Evolutionary conservation across 176 grass and related monocot genomes (phyloP).

Genomic region (Chrysopogon serrulatus): DNA sequence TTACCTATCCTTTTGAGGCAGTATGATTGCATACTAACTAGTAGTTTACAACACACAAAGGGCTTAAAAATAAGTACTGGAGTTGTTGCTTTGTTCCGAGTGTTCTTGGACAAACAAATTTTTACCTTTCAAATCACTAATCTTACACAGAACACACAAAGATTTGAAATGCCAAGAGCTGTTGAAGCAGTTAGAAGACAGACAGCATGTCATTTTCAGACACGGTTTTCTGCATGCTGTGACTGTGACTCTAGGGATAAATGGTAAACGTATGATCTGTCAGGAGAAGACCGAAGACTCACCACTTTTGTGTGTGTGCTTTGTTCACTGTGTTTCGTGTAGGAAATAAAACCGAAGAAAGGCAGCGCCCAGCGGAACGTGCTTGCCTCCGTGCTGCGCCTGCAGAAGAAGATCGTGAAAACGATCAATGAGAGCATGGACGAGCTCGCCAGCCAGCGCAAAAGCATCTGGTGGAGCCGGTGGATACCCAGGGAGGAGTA

Average conservation of each 20-base stretch:
- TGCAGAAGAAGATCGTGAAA: slow-evolving; percentile 74
- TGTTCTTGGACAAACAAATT: not conserved
- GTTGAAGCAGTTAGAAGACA: not conserved
- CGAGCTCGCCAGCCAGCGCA: slow-evolving; percentile 54
- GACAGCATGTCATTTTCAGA: not conserved
- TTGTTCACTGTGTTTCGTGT: not conserved
- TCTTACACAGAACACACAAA: not conserved
- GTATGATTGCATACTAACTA: not conserved
- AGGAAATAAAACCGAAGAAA: slow-evolving; percentile 91
- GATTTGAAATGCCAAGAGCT: not conserved
- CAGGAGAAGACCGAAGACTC: not conserved
- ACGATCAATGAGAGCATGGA: slow-evolving; percentile 88
- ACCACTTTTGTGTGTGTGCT: not conserved
- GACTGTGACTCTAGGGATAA: not conserved
- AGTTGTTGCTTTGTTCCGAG: not conserved
- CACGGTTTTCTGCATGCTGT: not conserved
- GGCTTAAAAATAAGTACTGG: not conserved
- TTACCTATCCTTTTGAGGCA: not conserved
- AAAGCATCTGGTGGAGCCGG: slow-evolving; percentile 97
- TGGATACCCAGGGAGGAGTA: slow-evolving; percentile 95
- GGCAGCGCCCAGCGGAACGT: slow-evolving; percentile 53
- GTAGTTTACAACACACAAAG: not conserved
- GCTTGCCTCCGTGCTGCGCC: slow-evolving; percentile 71
- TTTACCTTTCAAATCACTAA: not conserved
- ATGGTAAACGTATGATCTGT: not conserved